These are phyloP conservation scores for Podospora pseudoanserina DNA, from an alignment of 495 filamentous ascomycete genomes.

Conservation along the genomic window DNA sequence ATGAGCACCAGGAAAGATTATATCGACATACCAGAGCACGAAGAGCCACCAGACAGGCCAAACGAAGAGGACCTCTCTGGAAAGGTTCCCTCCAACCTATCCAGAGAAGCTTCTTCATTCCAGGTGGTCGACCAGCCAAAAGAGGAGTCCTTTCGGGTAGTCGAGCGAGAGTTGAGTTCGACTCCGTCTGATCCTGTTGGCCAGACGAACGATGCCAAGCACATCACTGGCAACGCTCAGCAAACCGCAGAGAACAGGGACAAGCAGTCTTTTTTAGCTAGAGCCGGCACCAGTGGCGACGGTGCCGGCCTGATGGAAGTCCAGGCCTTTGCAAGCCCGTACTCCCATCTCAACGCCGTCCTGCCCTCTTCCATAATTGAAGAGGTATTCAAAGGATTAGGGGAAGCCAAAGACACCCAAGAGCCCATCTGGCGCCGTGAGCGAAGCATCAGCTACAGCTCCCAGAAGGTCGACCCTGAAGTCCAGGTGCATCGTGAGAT, in stretches of 20 bases:
- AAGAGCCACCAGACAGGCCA: slow-evolving; percentile 35
- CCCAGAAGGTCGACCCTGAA: slow-evolving; percentile 48
- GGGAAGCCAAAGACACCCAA: background rate
- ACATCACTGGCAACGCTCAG: slow-evolving; percentile 24
- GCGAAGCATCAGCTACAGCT: slow-evolving; percentile 33
- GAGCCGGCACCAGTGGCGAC: slow-evolving; percentile 58
- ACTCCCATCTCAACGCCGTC: slow-evolving; percentile 41
- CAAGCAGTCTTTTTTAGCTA: slow-evolving; percentile 60
- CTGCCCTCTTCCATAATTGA: slow-evolving; percentile 27
- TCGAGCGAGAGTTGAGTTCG: slow-evolving; percentile 41
- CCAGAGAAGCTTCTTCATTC: slow-evolving; percentile 8
- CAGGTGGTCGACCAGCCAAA: slow-evolving; percentile 6
- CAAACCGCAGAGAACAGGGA: slow-evolving; percentile 29
- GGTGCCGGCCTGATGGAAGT: slow-evolving; percentile 53
- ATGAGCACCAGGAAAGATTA: slow-evolving; percentile 32
- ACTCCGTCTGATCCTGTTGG: slow-evolving; percentile 39
- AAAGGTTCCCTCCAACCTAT: background rate
- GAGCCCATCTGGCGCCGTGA: slow-evolving; percentile 12
- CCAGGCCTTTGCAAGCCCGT: slow-evolving; percentile 34
- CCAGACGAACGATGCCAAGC: slow-evolving; percentile 38
- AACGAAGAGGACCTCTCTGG: slow-evolving; percentile 13
- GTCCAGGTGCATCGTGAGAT: slow-evolving; percentile 41
- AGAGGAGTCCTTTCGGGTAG: slow-evolving; percentile 20
- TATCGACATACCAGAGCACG: slow-evolving; percentile 26
- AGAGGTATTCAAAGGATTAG: slow-evolving; percentile 15